These are phyloP conservation scores for Elsinoe necatrix DNA, from an alignment of 2,329 filamentous ascomycete species.

Conservation along the genomic window DNA sequence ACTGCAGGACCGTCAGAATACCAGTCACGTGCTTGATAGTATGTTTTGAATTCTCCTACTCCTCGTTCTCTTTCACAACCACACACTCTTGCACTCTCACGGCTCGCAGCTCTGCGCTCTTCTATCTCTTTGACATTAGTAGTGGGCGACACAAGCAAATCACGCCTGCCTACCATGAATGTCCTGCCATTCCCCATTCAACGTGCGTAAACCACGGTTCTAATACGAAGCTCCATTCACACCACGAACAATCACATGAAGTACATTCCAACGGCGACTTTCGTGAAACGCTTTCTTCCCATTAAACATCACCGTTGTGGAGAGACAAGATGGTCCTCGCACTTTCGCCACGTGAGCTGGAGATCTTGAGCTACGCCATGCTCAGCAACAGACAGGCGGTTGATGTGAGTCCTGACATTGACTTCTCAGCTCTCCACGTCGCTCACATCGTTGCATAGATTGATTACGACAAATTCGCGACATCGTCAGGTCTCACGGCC, in stretches of 20 bases:
- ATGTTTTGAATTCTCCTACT: not conserved
- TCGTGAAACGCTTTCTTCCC: too few species aligned
- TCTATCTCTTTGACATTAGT: too few species aligned
- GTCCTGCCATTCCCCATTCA: too few species aligned
- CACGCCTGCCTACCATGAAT: too few species aligned
- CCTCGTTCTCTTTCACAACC: not conserved
- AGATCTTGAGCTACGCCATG: not conserved
- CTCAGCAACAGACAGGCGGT: not conserved
- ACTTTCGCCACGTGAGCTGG: not conserved
- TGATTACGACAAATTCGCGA: conserved; percentile 21
- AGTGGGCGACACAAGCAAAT: too few species aligned
- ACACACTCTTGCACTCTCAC: too few species aligned
- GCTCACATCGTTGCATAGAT: conserved; percentile 16
- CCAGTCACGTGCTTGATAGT: not conserved
- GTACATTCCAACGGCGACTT: too few species aligned
- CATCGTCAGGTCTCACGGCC: conserved; percentile 18
- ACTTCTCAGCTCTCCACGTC: not conserved
- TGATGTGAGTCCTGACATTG: not conserved
- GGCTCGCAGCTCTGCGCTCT: too few species aligned
- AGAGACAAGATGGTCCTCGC: not conserved
- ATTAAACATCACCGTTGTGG: not conserved
- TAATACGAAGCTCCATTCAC: too few species aligned
- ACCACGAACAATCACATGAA: too few species aligned
- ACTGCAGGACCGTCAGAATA: not conserved
- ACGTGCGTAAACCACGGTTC: too few species aligned